A percentile compares a stretch with the other conserved stretches of the same genome.
Conservation (phyloP, 306 rosid species). For the Corylus avellana region DNA sequence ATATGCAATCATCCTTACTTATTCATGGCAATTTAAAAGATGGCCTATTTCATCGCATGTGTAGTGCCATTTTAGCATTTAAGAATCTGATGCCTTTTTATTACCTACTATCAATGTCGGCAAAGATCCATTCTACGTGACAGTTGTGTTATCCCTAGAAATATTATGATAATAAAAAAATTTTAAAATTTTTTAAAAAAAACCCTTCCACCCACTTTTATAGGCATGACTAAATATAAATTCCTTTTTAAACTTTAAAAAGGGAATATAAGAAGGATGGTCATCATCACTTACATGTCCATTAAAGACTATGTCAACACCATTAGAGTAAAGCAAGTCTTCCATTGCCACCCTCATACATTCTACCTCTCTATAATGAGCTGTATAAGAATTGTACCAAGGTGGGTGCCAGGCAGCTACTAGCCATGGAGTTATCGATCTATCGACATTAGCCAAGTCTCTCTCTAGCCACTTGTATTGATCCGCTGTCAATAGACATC, state of each 20-base stretch:
- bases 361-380: constrained; percentile 84
- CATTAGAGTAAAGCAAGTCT: constrained; percentile 64
- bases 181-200: background rate
- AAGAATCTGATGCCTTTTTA: background rate
- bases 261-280: constrained; percentile 14
- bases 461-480: constrained; percentile 83
- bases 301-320: constrained; percentile 74
- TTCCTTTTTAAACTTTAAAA: background rate
- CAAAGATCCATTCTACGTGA: background rate
- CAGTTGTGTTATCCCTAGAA: constrained; percentile 1
- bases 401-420: constrained; percentile 89
- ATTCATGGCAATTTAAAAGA: background rate
- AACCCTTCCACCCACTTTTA: background rate
- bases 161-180: background rate
- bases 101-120: background rate
- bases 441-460: constrained; percentile 69
- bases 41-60: background rate
- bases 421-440: constrained; percentile 83
- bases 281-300: constrained; percentile 70
- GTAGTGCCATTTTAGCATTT: background rate
- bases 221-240: background rate
- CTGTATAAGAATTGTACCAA: constrained; percentile 70
- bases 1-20: background rate
- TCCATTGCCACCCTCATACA: constrained; percentile 82
- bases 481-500: constrained; percentile 40